phyloP scores from a whole-genome alignment of 495 filamentous ascomycete genomes.

The Cryomyces minteri region DNA sequence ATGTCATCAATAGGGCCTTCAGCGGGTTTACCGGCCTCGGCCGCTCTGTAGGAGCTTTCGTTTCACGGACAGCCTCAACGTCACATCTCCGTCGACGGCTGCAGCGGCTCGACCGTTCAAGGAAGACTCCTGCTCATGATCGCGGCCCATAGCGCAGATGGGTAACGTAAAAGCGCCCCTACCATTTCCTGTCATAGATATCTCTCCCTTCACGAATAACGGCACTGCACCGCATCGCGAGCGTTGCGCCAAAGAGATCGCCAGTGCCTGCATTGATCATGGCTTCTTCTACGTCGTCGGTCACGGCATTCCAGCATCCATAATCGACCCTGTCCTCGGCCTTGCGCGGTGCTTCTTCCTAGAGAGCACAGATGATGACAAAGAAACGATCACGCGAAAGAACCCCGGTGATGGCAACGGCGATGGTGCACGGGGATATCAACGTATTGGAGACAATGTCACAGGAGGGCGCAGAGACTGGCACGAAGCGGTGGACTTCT shows the following conservation, averaged over 20 bases:
- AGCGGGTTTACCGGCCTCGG: no score
- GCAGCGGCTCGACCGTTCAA: no score
- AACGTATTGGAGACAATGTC: constrained; percentile 15
- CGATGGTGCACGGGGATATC: constrained; percentile 17
- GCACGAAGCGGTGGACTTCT: constrained; percentile 18
- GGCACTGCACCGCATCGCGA: no score
- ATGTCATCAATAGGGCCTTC: no score
- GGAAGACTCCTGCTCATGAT: no score
- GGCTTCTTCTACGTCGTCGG: constrained; percentile 22
- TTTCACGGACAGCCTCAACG: no score
- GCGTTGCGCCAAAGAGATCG: neutral
- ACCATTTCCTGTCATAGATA: no score
- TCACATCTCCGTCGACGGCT: no score
- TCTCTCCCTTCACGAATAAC: no score
- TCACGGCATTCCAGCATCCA: constrained; percentile 12
- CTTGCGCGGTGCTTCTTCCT: constrained; percentile 17
- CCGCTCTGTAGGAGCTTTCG: no score
- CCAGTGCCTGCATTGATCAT: constrained; percentile 9
- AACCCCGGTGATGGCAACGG: constrained; percentile 8
- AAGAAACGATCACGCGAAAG: constrained; percentile 11
- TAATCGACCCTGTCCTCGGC: constrained; percentile 9
- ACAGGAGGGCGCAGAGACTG: constrained; percentile 9
- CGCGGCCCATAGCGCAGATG: no score
- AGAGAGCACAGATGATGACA: constrained; percentile 6
- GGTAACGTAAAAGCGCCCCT: no score